Conservation (phyloP, 2,329 filamentous ascomycete species). For the Fonsecaea monophora region DNA sequence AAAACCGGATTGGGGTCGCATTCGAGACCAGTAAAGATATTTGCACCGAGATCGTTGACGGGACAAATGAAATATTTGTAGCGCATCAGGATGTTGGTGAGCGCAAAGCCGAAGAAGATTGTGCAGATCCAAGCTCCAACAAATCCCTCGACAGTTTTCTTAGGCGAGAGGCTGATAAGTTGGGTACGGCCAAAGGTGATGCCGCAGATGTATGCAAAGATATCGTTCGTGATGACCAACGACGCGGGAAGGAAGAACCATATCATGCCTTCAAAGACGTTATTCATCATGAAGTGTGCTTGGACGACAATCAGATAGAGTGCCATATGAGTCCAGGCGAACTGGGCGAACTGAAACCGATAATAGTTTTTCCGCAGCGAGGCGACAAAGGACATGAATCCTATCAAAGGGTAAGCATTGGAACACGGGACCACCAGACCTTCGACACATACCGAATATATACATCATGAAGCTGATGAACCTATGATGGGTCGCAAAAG, state of each 20-base stretch:
- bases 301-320: constrained; percentile 97
- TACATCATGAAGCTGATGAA: constrained; percentile 99
- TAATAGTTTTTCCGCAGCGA: constrained; percentile 96
- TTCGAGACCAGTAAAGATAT: constrained; percentile 86
- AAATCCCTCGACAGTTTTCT: constrained; percentile 99
- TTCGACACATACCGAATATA: constrained; percentile 75
- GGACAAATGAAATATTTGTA: constrained; percentile 99
- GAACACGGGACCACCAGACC: neutral
- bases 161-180: constrained; percentile 95
- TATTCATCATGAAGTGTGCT: constrained; percentile 99
- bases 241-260: constrained; percentile 98
- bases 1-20: constrained; percentile 94
- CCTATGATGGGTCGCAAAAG: constrained; percentile 93
- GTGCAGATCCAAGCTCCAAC: constrained; percentile 96
- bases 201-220: constrained; percentile 96
- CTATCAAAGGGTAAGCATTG: constrained; percentile 54
- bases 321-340: constrained; percentile 99
- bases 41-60: constrained; percentile 93
- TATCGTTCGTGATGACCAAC: constrained; percentile 97
- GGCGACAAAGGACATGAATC: constrained; percentile 97
- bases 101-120: constrained; percentile 78
- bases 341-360: constrained; percentile 98
- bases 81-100: constrained; percentile 83
- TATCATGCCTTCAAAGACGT: constrained; percentile 98
- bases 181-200: constrained; percentile 97